Evolutionary conservation across 345 rosid species (phyloP).

Genomic region (Salix udensis): DNA sequence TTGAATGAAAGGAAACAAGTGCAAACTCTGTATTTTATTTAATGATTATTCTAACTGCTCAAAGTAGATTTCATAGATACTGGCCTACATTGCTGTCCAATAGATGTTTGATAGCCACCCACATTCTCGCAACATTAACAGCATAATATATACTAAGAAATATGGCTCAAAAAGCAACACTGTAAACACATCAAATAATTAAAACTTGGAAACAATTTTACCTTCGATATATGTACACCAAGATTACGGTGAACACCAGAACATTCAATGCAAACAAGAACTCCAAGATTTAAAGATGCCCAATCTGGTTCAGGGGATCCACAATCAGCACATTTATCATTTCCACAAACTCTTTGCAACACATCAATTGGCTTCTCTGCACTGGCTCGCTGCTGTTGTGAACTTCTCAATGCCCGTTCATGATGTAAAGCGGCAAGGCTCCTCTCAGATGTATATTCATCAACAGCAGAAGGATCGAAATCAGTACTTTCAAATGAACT

Average conservation of each 20-base stretch:
- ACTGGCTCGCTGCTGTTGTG: constrained; percentile 63
- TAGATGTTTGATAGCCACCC: background rate
- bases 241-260: constrained; percentile 99
- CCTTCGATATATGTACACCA: constrained; percentile 98
- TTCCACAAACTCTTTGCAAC: constrained; percentile 73
- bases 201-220: constrained; percentile 19
- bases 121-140: background rate
- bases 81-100: background rate
- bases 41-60: background rate
- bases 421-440: constrained; percentile 48
- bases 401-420: constrained; percentile 59
- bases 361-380: constrained; percentile 91
- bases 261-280: constrained; percentile 97
- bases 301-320: constrained; percentile 98
- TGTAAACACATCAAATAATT: constrained; percentile 2
- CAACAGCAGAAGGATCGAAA: constrained; percentile 72
- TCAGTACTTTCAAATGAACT: constrained; percentile 97
- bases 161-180: background rate
- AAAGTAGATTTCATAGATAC: background rate
- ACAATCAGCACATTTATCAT: constrained; percentile 98
- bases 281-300: constrained; percentile 97
- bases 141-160: background rate
- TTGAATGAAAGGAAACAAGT: background rate
- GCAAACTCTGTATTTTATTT: background rate
- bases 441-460: constrained; percentile 73